A percentile compares a stretch with the other conserved stretches of the same genome.
Evolutionary conservation across 2,329 filamentous ascomycete genomes (phyloP).

Genomic region (Colletotrichum somersetense): DNA sequence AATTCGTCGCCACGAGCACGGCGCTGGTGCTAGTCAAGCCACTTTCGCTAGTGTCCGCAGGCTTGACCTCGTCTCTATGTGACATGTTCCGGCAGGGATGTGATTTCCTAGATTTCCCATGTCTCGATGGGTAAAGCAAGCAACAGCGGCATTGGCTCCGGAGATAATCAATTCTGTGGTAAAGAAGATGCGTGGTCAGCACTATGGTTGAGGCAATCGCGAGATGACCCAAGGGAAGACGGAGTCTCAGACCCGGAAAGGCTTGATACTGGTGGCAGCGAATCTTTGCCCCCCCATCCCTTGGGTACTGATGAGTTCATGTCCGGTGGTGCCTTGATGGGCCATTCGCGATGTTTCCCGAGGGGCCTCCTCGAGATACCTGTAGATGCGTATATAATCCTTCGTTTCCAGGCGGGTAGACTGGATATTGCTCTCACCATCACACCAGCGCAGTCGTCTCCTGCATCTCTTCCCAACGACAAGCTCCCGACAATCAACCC

Average conservation of each 20-base stretch:
- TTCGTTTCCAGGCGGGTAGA: background rate
- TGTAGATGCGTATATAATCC: conserved; percentile 15
- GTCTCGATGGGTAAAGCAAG: conserved; percentile 28
- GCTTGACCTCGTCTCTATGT: conserved; percentile 17
- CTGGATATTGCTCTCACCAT: conserved; percentile 1
- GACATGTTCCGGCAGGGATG: conserved; percentile 33
- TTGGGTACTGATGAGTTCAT: conserved; percentile 22
- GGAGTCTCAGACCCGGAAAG: conserved; percentile 33
- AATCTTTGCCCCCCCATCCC: conserved; percentile 27
- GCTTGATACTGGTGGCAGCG: conserved; percentile 19
- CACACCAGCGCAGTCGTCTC: conserved; percentile 37
- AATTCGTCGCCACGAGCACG: conserved; percentile 12
- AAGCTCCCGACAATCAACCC: conserved; percentile 31
- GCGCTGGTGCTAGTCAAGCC: conserved; percentile 38
- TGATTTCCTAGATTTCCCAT: conserved; percentile 20
- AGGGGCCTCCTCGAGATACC: background rate
- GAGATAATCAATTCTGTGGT: background rate
- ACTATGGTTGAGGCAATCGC: conserved; percentile 39
- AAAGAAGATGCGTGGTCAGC: conserved; percentile 11
- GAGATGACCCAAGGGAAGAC: conserved; percentile 41
- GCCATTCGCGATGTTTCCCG: background rate
- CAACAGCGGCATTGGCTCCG: conserved; percentile 14
- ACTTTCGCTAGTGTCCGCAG: conserved; percentile 38
- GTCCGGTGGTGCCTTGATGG: conserved; percentile 2
- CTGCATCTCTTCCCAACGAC: conserved; percentile 35